These are phyloP conservation scores for Termitomyces sp. DNA, from an alignment of 768 basidiomycete genomes.

Conservation along the genomic window DNA sequence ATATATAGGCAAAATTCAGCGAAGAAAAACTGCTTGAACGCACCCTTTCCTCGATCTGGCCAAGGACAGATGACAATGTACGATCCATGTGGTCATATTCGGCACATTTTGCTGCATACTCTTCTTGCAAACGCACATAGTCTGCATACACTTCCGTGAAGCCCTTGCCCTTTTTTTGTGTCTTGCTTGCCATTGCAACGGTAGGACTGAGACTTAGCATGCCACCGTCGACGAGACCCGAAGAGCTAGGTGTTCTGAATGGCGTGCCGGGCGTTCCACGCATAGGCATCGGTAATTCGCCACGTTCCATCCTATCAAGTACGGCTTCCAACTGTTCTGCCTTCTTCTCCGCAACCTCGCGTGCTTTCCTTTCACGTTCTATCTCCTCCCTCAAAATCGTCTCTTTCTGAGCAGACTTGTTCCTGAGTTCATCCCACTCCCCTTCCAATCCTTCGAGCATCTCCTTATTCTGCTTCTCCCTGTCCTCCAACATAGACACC, in stretches of 20 bases:
- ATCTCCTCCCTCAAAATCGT: constrained; percentile 61
- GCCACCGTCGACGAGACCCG: constrained; percentile 43
- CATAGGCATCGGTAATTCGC: constrained; percentile 59
- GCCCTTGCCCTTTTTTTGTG: constrained; percentile 79
- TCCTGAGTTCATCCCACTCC: constrained; percentile 74
- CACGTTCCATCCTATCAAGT: constrained; percentile 64
- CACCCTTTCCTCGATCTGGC: constrained; percentile 76
- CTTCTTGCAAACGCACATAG: constrained; percentile 81
- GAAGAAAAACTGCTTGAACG: constrained; percentile 43
- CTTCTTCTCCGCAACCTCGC: constrained; percentile 67
- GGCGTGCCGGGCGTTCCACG: constrained; percentile 46
- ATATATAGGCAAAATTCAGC: background rate
- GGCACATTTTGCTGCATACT: constrained; percentile 66
- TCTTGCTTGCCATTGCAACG: constrained; percentile 76
- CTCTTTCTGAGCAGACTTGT: constrained; percentile 65
- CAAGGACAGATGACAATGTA: constrained; percentile 71
- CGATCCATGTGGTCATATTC: constrained; percentile 86
- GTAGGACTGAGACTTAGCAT: constrained; percentile 80
- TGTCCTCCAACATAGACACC: constrained; percentile 79
- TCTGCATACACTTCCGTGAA: constrained; percentile 95
- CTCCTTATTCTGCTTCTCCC: constrained; percentile 79
- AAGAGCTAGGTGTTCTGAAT: constrained; percentile 28
- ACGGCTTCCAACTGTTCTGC: constrained; percentile 68
- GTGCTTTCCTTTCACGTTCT: constrained; percentile 61
- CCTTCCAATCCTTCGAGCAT: constrained; percentile 79